A percentile compares a stretch with the other conserved stretches of the same genome.
These are phyloP conservation scores for Dendrobium huoshanense DNA, from an alignment of 106 monocot species.

Conservation along the genomic window DNA sequence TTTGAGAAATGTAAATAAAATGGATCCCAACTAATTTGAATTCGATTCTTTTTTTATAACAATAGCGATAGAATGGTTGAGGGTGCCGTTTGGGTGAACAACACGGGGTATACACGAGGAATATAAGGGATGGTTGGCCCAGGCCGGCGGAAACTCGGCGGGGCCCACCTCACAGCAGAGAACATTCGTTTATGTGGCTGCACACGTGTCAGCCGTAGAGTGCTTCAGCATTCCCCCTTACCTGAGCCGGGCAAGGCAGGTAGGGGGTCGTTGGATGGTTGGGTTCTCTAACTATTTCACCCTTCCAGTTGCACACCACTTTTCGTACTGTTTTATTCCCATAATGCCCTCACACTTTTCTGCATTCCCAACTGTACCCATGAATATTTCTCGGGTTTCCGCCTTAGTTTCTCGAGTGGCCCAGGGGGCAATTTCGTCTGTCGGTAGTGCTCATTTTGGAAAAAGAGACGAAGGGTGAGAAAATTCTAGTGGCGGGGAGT, in stretches of 20 bases:
- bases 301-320: neutral
- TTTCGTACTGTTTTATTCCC: neutral
- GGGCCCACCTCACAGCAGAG: neutral
- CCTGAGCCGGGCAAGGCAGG: neutral
- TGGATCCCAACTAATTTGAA: too few species aligned
- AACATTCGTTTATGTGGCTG: neutral
- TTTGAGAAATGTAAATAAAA: too few species aligned
- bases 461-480: neutral
- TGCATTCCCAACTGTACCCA: neutral
- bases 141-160: neutral
- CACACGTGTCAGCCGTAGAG: neutral
- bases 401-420: neutral
- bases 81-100: neutral
- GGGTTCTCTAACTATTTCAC: neutral
- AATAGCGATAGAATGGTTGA: neutral
- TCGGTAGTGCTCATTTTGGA: neutral
- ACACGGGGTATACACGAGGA: neutral
- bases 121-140: neutral
- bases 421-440: neutral
- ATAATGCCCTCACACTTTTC: neutral
- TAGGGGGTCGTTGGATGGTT: neutral
- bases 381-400: too few species aligned
- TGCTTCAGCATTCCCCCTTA: neutral
- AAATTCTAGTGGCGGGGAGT: constrained; percentile 17
- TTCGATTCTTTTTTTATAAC: too few species aligned